Evolutionary conservation across 2,329 filamentous ascomycete genomes (phyloP).

Genomic region (Rhinocladiella similis): DNA sequence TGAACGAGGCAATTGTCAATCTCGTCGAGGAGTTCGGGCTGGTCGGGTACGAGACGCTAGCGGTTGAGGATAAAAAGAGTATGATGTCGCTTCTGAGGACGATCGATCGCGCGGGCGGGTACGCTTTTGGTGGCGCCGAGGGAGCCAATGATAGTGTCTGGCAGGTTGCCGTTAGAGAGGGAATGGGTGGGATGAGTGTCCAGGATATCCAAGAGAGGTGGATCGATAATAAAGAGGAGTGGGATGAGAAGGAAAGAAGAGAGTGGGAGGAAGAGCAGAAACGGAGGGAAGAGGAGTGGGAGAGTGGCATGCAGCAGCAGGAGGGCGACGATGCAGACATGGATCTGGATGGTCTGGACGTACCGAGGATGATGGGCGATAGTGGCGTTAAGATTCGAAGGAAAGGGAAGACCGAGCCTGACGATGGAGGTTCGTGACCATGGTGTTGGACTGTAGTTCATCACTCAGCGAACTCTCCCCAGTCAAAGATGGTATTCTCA

Average conservation of each 20-base stretch:
- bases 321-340: slow-evolving; percentile 29
- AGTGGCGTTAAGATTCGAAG: slow-evolving; percentile 66
- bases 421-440: slow-evolving; percentile 11
- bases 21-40: slow-evolving; percentile 88
- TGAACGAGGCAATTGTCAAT: slow-evolving; percentile 84
- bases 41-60: slow-evolving; percentile 88
- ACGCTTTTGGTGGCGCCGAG: slow-evolving; percentile 86
- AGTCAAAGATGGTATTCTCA: too few relatives aligned
- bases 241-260: slow-evolving; percentile 75
- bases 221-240: slow-evolving; percentile 86
- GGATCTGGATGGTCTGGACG: slow-evolving; percentile 36
- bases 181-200: slow-evolving; percentile 70
- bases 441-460: background rate
- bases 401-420: slow-evolving; percentile 8
- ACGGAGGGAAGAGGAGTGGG: slow-evolving; percentile 41
- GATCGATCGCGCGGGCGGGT: slow-evolving; percentile 89
- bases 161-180: slow-evolving; percentile 86
- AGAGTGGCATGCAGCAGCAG: slow-evolving; percentile 13
- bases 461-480: too few relatives aligned
- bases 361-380: slow-evolving; percentile 47
- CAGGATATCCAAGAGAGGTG: slow-evolving; percentile 93
- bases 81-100: slow-evolving; percentile 91
- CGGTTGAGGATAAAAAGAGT: slow-evolving; percentile 93
- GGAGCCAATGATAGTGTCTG: slow-evolving; percentile 96
- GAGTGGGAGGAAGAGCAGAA: slow-evolving; percentile 71